Evolutionary conservation across 148 eudicot genomes (phyloP), one percentile per base, ranked within the genome.

Genomic region (Vaccinium macrocarpon): DNA sequence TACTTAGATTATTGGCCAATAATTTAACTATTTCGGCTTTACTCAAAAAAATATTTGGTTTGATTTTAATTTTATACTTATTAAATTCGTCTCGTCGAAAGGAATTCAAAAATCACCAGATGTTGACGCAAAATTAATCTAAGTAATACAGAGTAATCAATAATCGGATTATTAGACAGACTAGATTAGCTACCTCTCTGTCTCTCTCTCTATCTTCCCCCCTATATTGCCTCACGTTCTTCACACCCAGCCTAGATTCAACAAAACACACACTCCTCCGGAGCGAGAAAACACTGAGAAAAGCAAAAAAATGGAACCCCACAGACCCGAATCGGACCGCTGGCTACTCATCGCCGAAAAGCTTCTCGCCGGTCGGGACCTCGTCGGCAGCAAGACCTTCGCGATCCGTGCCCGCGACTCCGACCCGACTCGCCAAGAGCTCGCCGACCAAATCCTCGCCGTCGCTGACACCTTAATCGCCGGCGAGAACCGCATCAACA

Each of bases 381-480:
- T 97, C 12, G 64, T 91, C 81, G 95, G 97, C 1, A 86, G 93
- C 86, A 91, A 89, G 78, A 91, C 98, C n/a, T 94, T 96, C 82
- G 98, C 97, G 80, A 89, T 88, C 87, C 93, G 98, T 5, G 98
- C 95, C 18, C 89, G 91, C 2, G 99, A 96, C n/a, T 87, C 98
- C 52, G 97, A 96, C 92, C 98, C 99, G 13, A 81, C 73, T 27
- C 42, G 88, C 9, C 94, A 91, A 84, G 84, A 82, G 2, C 59
- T 87, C 5, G 89, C 98, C 71, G 95, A 94, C 68, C 98, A 91
- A 64, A 92, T 94, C 53, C 82, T 96, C n/a, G 93, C 99, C 49
- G 90, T 96, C 10, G 92, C 85, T 50, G 99, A 96, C 71, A 96
- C 99, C 0, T 86, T 96, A 3, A 78, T 96, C 52, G 94, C 94